A percentile compares a stretch with the other conserved stretches of the same genome.
phyloP scores from a whole-genome alignment of 176 grass and related monocot species.

The Phyllostachys edulis region DNA sequence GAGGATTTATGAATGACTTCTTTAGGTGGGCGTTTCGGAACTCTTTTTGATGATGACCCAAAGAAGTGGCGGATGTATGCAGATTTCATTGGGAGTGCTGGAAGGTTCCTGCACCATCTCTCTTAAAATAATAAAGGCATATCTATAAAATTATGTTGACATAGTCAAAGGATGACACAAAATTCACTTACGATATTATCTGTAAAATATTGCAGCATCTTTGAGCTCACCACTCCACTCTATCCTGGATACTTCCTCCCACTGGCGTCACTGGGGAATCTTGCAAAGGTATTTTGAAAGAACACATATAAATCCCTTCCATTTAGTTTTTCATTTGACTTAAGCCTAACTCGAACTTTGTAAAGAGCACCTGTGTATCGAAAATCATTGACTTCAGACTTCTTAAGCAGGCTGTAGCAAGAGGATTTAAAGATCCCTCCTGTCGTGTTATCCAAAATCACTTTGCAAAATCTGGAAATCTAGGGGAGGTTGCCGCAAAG shows the following conservation, averaged over 20 bases:
- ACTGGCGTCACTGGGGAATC: slow-evolving; percentile 90
- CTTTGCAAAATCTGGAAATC: slow-evolving; percentile 77
- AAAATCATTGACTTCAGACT: slow-evolving; percentile 32
- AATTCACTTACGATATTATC: slow-evolving; percentile 9
- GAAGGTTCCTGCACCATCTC: slow-evolving; percentile 57
- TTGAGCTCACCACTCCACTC: slow-evolving; percentile 75
- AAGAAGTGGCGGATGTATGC: slow-evolving; percentile 99
- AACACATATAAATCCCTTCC: not conserved
- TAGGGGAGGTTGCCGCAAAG: slow-evolving; percentile 95
- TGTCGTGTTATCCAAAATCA: slow-evolving; percentile 95
- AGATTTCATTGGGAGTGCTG: slow-evolving; percentile 91
- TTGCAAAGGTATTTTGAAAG: slow-evolving; percentile 73
- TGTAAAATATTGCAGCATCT: slow-evolving; percentile 63
- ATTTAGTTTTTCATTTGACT: slow-evolving; percentile 22
- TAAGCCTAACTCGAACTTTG: not conserved
- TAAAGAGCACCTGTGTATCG: not conserved
- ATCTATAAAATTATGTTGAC: not conserved
- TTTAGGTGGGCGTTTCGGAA: slow-evolving; percentile 84
- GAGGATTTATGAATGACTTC: slow-evolving; percentile 27
- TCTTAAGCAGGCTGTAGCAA: slow-evolving; percentile 75
- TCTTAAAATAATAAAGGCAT: slow-evolving; percentile 2
- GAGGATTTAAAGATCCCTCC: slow-evolving; percentile 89
- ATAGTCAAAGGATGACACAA: slow-evolving; percentile 15
- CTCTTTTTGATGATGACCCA: slow-evolving; percentile 93
- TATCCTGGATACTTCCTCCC: slow-evolving; percentile 93